Conservation (phyloP, 176 grass and related monocot species). For the Eragrostis curvula region DNA sequence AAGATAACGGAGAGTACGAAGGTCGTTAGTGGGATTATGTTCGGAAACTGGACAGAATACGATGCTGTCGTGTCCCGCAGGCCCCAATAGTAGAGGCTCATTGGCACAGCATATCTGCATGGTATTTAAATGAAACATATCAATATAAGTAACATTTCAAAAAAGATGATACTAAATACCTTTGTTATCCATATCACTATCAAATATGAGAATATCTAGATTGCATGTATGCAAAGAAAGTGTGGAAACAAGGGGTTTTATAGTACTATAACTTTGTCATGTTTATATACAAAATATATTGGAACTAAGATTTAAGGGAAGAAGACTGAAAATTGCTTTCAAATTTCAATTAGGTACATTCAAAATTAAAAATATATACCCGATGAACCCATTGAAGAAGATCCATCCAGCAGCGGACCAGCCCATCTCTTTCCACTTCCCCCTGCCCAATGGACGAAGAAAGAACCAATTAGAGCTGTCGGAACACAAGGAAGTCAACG, state of each 20-base stretch:
- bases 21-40: slow-evolving; percentile 54
- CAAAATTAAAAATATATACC: slow-evolving; percentile 28
- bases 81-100: slow-evolving; percentile 63
- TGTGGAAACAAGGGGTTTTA: too few species aligned
- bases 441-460: slow-evolving; percentile 21
- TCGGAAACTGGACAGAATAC: slow-evolving; percentile 54
- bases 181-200: neutral
- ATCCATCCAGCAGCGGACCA: slow-evolving; percentile 52
- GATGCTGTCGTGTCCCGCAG: slow-evolving; percentile 56
- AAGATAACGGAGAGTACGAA: slow-evolving; percentile 57
- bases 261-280: too few species aligned
- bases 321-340: neutral
- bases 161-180: neutral
- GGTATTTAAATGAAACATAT: neutral
- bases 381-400: slow-evolving; percentile 63
- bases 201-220: neutral
- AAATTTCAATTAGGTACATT: neutral
- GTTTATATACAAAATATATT: too few species aligned
- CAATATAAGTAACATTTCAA: neutral
- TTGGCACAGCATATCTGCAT: slow-evolving; percentile 54
- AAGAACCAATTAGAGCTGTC: neutral
- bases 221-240: too few species aligned
- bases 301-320: too few species aligned
- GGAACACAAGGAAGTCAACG: neutral
- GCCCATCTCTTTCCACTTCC: slow-evolving; percentile 51